Conservation (phyloP, 495 filamentous ascomycete genomes). For the Penicillium mononematosum region DNA sequence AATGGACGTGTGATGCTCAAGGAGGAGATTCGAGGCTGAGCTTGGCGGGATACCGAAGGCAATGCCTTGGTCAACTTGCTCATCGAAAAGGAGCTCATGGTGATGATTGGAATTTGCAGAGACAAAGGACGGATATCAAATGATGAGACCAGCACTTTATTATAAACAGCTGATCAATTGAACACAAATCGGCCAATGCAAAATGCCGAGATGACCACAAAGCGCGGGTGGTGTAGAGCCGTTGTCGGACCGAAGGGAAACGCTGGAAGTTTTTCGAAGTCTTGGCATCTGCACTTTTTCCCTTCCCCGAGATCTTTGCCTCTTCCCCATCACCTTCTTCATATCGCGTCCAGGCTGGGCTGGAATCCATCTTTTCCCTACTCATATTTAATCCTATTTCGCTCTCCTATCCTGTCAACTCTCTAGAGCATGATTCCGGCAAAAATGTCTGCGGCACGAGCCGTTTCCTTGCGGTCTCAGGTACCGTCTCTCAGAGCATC, state of each 20-base stretch:
- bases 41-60: conserved; percentile 38
- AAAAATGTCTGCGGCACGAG: conserved; percentile 44
- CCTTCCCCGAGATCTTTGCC: conserved; percentile 30
- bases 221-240: conserved; percentile 17
- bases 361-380: conserved; percentile 18
- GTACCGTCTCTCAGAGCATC: conserved; percentile 41
- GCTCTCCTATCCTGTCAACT: background rate
- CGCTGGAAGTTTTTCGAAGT: conserved; percentile 48
- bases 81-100: conserved; percentile 43
- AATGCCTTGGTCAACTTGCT: conserved; percentile 35
- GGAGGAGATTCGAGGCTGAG: conserved; percentile 19
- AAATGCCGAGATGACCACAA: conserved; percentile 6
- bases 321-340: conserved; percentile 27
- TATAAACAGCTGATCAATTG: background rate
- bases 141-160: background rate
- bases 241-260: conserved; percentile 37
- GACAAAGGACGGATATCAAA: background rate
- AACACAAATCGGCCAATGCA: conserved; percentile 6
- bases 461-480: conserved; percentile 42
- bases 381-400: conserved; percentile 10
- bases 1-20: conserved; percentile 28
- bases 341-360: conserved; percentile 30
- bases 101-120: conserved; percentile 15
- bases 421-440: conserved; percentile 45
- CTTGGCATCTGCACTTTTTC: conserved; percentile 50